Percentiles rank a stretch among this genome's conserved stretches.
These are phyloP conservation scores for Rhizopogon roseolus DNA, from an alignment of 768 basidiomycete species.

Conservation along the genomic window DNA sequence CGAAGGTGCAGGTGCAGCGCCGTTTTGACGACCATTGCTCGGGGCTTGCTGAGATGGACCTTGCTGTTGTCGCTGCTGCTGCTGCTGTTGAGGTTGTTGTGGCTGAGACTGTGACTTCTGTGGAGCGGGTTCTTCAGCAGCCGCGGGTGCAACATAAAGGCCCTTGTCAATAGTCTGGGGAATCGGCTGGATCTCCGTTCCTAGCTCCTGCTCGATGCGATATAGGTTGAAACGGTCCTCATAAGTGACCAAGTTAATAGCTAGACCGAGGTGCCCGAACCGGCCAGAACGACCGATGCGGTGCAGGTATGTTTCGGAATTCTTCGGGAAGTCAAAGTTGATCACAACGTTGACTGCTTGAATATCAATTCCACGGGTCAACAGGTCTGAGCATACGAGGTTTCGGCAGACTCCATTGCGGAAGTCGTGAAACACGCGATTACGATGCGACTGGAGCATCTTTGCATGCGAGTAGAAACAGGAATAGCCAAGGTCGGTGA, in stretches of 20 bases:
- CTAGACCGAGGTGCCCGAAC: conserved; percentile 94
- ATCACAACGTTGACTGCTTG: conserved; percentile 99
- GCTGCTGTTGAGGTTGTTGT: conserved; percentile 18
- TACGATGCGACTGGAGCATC: conserved; percentile 98
- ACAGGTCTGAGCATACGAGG: conserved; percentile 95
- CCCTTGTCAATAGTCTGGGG: conserved; percentile 87
- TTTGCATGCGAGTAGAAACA: conserved; percentile 99
- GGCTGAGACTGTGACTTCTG: conserved; percentile 35
- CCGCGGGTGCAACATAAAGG: conserved; percentile 84
- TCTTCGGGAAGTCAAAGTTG: conserved; percentile 99
- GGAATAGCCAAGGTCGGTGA: conserved; percentile 98
- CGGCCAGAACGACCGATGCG: conserved; percentile 97
- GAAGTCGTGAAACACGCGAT: conserved; percentile 99
- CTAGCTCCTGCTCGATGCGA: conserved; percentile 96
- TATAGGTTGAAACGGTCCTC: conserved; percentile 98
- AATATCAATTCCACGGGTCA: conserved; percentile 99
- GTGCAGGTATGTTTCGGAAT: conserved; percentile 97
- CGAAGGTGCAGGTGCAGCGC: conserved; percentile 12
- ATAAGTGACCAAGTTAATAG: conserved; percentile 96
- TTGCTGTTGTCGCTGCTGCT: conserved; percentile 24
- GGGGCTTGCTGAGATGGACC: conserved; percentile 17
- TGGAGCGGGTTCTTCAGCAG: conserved; percentile 39
- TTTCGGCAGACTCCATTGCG: conserved; percentile 97
- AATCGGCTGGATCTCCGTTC: conserved; percentile 96
- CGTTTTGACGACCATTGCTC: conserved; percentile 26